These are phyloP conservation scores for Fraxinus americana DNA, from an alignment of 257 asterid genomes.

Conservation along the genomic window DNA sequence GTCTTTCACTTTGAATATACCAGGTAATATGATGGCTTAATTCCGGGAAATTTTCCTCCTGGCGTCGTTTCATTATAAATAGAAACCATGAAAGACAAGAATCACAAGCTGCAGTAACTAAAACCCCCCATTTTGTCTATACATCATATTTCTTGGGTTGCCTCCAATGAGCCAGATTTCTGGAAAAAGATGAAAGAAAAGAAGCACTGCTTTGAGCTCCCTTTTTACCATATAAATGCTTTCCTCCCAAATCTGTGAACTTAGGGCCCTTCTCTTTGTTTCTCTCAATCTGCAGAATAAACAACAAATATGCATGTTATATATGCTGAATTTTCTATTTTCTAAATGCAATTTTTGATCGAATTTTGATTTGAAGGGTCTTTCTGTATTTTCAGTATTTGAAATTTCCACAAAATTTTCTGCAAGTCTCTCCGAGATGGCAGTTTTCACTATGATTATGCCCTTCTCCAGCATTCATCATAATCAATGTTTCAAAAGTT, in stretches of 20 bases:
- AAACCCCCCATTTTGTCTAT: conserved; percentile 36
- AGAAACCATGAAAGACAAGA: conserved; percentile 29
- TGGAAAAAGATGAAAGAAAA: conserved; percentile 60
- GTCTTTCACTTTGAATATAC: conserved; percentile 9
- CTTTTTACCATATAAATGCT: conserved; percentile 81
- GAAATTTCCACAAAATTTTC: not conserved
- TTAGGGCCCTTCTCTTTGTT: conserved; percentile 86
- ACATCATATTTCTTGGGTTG: conserved; percentile 77
- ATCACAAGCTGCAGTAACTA: conserved; percentile 32
- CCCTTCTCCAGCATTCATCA: not conserved
- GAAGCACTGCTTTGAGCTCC: conserved; percentile 60
- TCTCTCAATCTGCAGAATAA: conserved; percentile 81
- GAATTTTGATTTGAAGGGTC: not conserved
- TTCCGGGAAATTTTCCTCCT: not conserved
- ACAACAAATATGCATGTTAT: not conserved
- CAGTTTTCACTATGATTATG: not conserved
- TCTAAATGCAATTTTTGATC: not conserved
- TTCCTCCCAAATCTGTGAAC: conserved; percentile 92
- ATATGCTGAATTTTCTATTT: not conserved
- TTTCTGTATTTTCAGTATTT: not conserved
- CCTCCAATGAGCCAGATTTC: conserved; percentile 64
- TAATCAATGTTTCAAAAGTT: not conserved
- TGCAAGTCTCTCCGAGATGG: not conserved
- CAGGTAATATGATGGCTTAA: not conserved
- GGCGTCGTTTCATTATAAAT: not conserved